A percentile compares a stretch with the other conserved stretches of the same genome.
These are phyloP conservation scores for Globisporangium ultimum DNA, from an alignment of 352 stramenopile genomes.

Conservation along the genomic window DNA sequence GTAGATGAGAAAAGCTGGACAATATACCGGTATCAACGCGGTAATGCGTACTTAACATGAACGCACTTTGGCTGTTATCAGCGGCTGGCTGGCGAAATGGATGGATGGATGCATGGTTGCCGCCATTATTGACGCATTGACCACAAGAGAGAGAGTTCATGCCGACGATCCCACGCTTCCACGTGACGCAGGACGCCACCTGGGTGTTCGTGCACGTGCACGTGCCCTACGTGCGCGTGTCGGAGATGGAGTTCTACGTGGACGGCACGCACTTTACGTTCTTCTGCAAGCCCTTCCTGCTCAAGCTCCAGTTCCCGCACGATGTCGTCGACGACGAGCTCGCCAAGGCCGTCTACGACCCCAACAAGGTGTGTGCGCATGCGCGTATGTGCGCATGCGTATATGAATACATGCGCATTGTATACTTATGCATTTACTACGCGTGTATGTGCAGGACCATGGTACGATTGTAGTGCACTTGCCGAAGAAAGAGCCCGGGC, in stretches of 20 bases:
- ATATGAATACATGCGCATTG: background rate
- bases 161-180: conserved; percentile 79
- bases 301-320: conserved; percentile 94
- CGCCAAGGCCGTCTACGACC: conserved; percentile 89
- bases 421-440: background rate
- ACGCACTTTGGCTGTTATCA: background rate
- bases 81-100: background rate
- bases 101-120: conserved; percentile 6
- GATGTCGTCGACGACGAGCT: conserved; percentile 87
- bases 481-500: conserved; percentile 83
- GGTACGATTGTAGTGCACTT: conserved; percentile 92
- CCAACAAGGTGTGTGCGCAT: conserved; percentile 61
- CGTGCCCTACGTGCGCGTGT: conserved; percentile 89
- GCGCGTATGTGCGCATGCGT: background rate
- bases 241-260: conserved; percentile 91
- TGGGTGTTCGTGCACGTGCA: conserved; percentile 87
- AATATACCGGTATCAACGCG: no score
- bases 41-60: no score
- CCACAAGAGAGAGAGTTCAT: conserved; percentile 20
- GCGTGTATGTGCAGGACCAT: conserved; percentile 61
- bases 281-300: conserved; percentile 96
- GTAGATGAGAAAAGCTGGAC: no score
- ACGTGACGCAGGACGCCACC: conserved; percentile 75
- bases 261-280: conserved; percentile 91
- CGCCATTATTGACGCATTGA: background rate